A percentile compares a stretch with the other conserved stretches of the same genome.
Conservation (phyloP, 2,329 filamentous ascomycete genomes). For the Sarocladium brachiariae region DNA sequence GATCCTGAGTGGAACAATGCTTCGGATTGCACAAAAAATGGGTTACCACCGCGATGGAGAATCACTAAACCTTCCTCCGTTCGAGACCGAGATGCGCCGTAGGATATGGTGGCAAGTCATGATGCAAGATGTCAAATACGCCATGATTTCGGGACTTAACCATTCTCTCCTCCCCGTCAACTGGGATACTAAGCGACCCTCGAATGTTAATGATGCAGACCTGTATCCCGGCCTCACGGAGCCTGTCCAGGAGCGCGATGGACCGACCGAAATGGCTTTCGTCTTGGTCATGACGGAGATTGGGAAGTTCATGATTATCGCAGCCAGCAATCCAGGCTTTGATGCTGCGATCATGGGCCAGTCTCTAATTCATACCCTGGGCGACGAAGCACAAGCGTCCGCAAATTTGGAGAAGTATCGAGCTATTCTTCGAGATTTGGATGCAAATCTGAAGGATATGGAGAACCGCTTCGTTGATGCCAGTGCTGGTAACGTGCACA, state of each 20-base stretch:
- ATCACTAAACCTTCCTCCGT: slow-evolving; percentile 47
- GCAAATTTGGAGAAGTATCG: slow-evolving; percentile 33
- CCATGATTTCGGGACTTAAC: slow-evolving; percentile 50
- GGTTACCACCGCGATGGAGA: slow-evolving; percentile 59
- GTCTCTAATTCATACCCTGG: slow-evolving; percentile 21
- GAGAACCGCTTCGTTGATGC: slow-evolving; percentile 45
- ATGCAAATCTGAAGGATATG: slow-evolving; percentile 35
- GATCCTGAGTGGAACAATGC: slow-evolving; percentile 53
- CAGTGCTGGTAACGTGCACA: slow-evolving; percentile 44
- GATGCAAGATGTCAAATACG: slow-evolving; percentile 50
- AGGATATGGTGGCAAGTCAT: slow-evolving; percentile 62
- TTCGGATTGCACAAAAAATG: slow-evolving; percentile 62
- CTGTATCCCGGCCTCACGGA: slow-evolving; percentile 47
- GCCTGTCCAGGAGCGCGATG: slow-evolving; percentile 43
- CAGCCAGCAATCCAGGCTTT: slow-evolving; percentile 28
- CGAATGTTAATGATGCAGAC: slow-evolving; percentile 53
- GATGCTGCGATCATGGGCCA: slow-evolving; percentile 43
- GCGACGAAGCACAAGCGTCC: not conserved
- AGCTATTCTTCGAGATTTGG: slow-evolving; percentile 33
- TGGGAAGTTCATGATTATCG: slow-evolving; percentile 39
- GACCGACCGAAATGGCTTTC: slow-evolving; percentile 56
- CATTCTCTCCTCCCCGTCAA: slow-evolving; percentile 43
- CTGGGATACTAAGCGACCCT: slow-evolving; percentile 50
- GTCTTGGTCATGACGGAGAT: slow-evolving; percentile 44
- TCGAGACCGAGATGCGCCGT: slow-evolving; percentile 62